Conservation (phyloP, 768 basidiomycete genomes). For the Leccinum obscurum region DNA sequence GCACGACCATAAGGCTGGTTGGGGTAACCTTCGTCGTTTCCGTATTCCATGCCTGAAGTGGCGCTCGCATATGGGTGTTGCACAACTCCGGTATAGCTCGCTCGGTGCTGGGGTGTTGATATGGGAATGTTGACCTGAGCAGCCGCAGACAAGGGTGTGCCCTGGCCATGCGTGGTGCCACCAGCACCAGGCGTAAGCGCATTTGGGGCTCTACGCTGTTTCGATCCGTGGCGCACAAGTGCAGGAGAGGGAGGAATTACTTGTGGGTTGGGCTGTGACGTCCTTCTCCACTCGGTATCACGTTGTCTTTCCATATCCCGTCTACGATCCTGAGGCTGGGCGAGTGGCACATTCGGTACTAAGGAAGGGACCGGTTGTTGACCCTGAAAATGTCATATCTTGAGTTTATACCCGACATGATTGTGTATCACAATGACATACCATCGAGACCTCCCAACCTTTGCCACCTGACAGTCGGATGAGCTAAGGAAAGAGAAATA, state of each 20-base stretch:
- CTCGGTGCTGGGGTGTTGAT: conserved; percentile 51
- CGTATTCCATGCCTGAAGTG: conserved; percentile 59
- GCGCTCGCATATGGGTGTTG: conserved; percentile 76
- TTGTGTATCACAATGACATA: conserved; percentile 38
- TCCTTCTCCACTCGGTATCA: conserved; percentile 64
- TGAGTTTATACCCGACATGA: conserved; percentile 9
- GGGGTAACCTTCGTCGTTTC: conserved; percentile 58
- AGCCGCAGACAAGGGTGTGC: conserved; percentile 70
- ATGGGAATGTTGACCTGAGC: conserved; percentile 76
- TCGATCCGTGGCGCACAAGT: conserved; percentile 74
- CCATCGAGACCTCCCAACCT: conserved; percentile 88
- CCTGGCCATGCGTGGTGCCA: conserved; percentile 47
- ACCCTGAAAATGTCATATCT: conserved; percentile 38
- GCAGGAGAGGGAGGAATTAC: conserved; percentile 75
- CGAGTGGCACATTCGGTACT: conserved; percentile 54
- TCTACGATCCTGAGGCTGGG: conserved; percentile 57
- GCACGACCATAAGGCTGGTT: conserved; percentile 70
- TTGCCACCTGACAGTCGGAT: conserved; percentile 61
- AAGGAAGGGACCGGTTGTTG: conserved; percentile 67
- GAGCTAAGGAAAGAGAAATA: conserved; percentile 2
- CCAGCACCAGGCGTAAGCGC: conserved; percentile 56
- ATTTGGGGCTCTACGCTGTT: conserved; percentile 62
- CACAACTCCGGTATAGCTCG: conserved; percentile 38
- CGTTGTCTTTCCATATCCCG: conserved; percentile 52
- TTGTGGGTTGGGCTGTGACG: conserved; percentile 53